Evolutionary conservation across 1,284 basidiomycete genomes (phyloP), one percentile per base, ranked within the genome.

Genomic region (Filobasidium uniguttulatum): DNA sequence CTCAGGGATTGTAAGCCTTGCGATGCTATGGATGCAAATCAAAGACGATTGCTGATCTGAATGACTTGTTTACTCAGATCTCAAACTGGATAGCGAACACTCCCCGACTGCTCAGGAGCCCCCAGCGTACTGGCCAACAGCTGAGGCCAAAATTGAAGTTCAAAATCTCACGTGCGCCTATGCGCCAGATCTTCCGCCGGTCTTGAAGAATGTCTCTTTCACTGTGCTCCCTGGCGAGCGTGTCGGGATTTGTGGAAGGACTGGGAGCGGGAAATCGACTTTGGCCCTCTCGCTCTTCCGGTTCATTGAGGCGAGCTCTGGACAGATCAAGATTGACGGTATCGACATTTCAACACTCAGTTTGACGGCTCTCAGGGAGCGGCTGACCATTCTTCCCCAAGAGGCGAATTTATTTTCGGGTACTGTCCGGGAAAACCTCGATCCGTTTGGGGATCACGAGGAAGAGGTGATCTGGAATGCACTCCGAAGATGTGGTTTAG

Each of bases 381-480:
- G 73, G 0, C 55, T 77, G 37, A 74, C 72, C 5, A 74, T 76
- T 53, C 65, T 77, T 9, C 73, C 75, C 1, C 72, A 74, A 58
- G 72, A 73, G 47, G 68, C 71, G 0, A 66, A 69, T 37, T 63
- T 73, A 9, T 72, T 70, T 56, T 66, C 63, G 8, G 51, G 46
- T 7, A 66, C 67, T 14, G 55, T 73, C n/a, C 55, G 71, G 6
- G 66, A 71, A 38, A 72, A 72, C 53, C 65, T 73, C 26, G 70
- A 75, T 50, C 74, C 74, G 0, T 74, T 75, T 58, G 59, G 58
- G 37, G 62, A 66, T 50, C 69, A 70, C 57, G 69, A 71, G 22
- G 75, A 76, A 44, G 57, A 56, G 14, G 73, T 74, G 31, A 60
- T 76, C 36, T 77, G 75, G 73, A 71, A 72, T 46, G 73, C 72